phyloP scores from a whole-genome alignment of 768 basidiomycete species.

The Psilocybe tampanensis region DNA sequence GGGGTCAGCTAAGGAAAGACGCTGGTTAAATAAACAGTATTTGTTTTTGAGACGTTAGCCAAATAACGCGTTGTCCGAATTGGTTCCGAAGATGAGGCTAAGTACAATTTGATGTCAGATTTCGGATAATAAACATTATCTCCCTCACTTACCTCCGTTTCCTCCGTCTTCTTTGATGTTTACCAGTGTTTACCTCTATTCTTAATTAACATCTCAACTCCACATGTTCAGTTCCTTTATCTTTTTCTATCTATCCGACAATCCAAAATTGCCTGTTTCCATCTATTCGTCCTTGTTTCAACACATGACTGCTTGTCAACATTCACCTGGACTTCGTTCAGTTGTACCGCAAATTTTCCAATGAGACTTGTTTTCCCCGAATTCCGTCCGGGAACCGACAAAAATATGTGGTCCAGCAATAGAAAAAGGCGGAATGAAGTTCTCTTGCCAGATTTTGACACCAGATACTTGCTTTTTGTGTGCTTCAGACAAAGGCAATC shows the following conservation, averaged over 20 bases:
- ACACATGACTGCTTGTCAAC: slow-evolving; percentile 7
- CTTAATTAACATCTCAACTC: background rate
- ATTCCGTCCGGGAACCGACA: slow-evolving; percentile 21
- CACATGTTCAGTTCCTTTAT: slow-evolving; percentile 1
- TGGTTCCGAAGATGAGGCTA: background rate
- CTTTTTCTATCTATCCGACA: background rate
- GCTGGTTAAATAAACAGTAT: background rate
- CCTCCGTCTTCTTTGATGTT: background rate
- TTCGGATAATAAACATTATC: background rate
- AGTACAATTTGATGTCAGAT: background rate
- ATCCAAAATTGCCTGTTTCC: background rate
- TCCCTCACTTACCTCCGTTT: background rate
- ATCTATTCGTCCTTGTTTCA: background rate
- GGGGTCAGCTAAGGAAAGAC: too few relatives aligned
- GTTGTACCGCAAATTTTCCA: slow-evolving; percentile 26
- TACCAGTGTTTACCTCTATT: background rate
- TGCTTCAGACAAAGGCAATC: slow-evolving; percentile 5
- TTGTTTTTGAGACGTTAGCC: background rate
- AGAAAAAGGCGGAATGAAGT: background rate
- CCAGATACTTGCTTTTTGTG: background rate
- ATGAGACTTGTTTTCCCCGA: slow-evolving; percentile 21
- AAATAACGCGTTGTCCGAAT: background rate
- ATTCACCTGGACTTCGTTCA: background rate
- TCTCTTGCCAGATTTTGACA: background rate
- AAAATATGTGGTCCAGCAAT: background rate